Conservation (phyloP, 176 grass and related monocot genomes). For the Oryza brachyantha region DNA sequence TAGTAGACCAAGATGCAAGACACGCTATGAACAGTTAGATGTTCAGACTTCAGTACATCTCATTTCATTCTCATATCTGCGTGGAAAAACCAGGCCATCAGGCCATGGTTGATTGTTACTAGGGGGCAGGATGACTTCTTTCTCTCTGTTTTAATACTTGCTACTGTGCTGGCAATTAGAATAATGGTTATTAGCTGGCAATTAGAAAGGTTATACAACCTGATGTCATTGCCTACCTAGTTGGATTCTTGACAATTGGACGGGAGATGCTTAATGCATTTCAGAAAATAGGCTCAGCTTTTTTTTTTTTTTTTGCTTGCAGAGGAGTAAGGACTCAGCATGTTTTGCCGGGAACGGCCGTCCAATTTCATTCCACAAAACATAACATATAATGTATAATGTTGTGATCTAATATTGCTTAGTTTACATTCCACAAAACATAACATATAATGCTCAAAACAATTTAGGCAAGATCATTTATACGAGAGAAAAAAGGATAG, state of each 20-base stretch:
- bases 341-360: too few relatives aligned
- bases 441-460: not conserved
- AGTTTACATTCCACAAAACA: not conserved
- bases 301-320: too few relatives aligned
- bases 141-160: not conserved
- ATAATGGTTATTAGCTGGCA: not conserved
- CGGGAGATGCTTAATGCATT: not conserved
- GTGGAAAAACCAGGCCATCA: not conserved
- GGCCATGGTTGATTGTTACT: not conserved
- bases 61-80: not conserved
- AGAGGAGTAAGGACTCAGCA: too few relatives aligned
- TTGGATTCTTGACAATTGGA: not conserved
- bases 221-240: not conserved
- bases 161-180: not conserved
- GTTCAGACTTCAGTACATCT: not conserved
- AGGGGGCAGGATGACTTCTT: not conserved
- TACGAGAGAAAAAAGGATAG: too few relatives aligned
- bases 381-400: too few relatives aligned
- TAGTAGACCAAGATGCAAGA: constrained; percentile 12
- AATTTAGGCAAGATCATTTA: not conserved
- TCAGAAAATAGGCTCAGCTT: not conserved
- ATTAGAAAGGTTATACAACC: not conserved
- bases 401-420: not conserved
- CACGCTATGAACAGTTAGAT: not conserved
- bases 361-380: too few relatives aligned